These are phyloP conservation scores for Hypericum perforatum DNA, from an alignment of 345 rosid genomes.

Conservation along the genomic window DNA sequence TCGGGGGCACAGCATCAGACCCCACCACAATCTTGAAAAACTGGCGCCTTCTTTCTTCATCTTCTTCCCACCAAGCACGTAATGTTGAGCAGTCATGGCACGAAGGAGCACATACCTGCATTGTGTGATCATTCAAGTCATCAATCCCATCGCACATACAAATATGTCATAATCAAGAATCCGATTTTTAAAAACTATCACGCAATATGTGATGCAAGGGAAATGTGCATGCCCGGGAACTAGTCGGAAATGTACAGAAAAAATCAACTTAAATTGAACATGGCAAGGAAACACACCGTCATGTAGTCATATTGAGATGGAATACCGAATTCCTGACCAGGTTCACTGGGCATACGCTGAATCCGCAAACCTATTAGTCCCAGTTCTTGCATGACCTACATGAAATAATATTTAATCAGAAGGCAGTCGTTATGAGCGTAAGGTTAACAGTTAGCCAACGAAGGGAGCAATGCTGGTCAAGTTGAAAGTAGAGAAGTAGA, in stretches of 20 bases:
- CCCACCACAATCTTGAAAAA: constrained; percentile 70
- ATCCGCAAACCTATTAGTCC: constrained; percentile 86
- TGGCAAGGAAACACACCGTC: constrained; percentile 49
- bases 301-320: constrained; percentile 84
- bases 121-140: constrained; percentile 2
- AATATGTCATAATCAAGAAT: no score
- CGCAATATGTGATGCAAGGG: no score
- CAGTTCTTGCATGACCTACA: constrained; percentile 94
- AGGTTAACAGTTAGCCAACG: background rate
- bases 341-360: constrained; percentile 94
- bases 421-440: background rate
- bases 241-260: no score
- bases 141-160: no score
- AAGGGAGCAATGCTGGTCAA: constrained; percentile 1
- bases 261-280: no score
- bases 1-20: constrained; percentile 58
- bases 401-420: background rate
- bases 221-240: no score
- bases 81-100: constrained; percentile 96
- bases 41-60: constrained; percentile 67
- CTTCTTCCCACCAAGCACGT: constrained; percentile 99
- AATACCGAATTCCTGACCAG: constrained; percentile 70
- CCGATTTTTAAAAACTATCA: no score
- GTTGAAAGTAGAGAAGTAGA: background rate
- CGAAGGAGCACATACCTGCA: constrained; percentile 95